Percentiles rank a stretch among this genome's conserved stretches.
Evolutionary conservation across 2,329 filamentous ascomycete genomes (phyloP).

Genomic region (Didymella arachidicola): DNA sequence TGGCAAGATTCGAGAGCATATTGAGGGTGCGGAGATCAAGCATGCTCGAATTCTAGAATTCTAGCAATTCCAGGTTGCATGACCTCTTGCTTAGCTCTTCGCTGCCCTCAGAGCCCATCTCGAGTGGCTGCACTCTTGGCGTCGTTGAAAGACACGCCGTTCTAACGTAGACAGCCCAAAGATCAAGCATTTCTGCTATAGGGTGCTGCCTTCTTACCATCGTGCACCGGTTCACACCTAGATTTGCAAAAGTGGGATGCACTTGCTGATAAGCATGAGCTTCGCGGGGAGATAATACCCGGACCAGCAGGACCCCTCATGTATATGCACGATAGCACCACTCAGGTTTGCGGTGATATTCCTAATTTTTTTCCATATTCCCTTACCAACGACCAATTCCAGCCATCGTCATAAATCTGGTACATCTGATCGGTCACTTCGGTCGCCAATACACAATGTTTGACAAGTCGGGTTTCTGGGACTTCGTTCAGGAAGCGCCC

Average conservation of each 20-base stretch:
- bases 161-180: not conserved
- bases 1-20: slow-evolving; percentile 25
- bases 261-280: not conserved
- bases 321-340: slow-evolving; percentile 2
- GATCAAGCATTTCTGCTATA: not conserved
- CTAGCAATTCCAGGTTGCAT: not conserved
- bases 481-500: not conserved
- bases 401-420: not conserved
- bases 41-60: slow-evolving; percentile 35
- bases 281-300: not conserved
- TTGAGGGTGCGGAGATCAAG: slow-evolving; percentile 35
- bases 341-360: not conserved
- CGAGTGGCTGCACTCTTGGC: not conserved
- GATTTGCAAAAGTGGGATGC: not conserved
- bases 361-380: not conserved
- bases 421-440: not conserved
- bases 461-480: not conserved
- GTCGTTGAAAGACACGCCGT: not conserved
- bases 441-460: not conserved
- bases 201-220: not conserved
- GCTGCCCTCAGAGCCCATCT: not conserved
- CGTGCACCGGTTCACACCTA: not conserved
- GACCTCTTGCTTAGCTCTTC: not conserved
- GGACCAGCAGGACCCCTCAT: not conserved
- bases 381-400: not conserved